Conservation (phyloP, 805 yeast genomes). For the Lipomyces oligophaga region DNA sequence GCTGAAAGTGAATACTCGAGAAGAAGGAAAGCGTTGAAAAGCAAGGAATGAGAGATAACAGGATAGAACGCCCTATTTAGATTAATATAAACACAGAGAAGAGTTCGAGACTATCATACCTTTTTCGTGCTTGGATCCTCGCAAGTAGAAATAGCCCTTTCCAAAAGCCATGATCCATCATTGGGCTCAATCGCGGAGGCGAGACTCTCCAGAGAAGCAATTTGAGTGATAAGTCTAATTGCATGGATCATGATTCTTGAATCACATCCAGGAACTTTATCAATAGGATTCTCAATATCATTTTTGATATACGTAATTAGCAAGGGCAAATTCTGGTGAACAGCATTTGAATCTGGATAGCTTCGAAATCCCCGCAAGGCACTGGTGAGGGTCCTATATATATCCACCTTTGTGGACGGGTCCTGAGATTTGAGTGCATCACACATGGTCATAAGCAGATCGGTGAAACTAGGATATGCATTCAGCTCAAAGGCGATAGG, state of each 20-base stretch:
- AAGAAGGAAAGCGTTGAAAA: conserved; percentile 2
- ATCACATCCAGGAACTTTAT: conserved; percentile 17
- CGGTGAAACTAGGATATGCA: conserved; percentile 18
- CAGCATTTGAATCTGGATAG: conserved; percentile 13
- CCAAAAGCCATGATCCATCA: conserved; percentile 12
- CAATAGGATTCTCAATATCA: conserved; percentile 19
- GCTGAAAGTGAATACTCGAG: conserved; percentile 12
- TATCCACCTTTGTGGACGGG: conserved; percentile 17
- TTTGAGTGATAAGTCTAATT: conserved; percentile 9
- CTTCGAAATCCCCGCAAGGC: conserved; percentile 10
- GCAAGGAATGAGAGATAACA: conserved; percentile 15
- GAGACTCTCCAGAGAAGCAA: conserved; percentile 4
- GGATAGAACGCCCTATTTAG: conserved; percentile 8
- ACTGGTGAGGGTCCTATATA: conserved; percentile 11
- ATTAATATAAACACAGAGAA: background rate
- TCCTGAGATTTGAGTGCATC: conserved; percentile 17
- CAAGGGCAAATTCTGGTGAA: conserved; percentile 1
- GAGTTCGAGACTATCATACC: conserved; percentile 5
- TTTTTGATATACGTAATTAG: conserved; percentile 17
- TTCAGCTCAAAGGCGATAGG: conserved; percentile 8
- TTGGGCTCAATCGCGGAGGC: conserved; percentile 11
- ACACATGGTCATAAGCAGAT: conserved; percentile 19
- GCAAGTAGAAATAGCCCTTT: conserved; percentile 3
- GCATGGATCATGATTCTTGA: conserved; percentile 20
- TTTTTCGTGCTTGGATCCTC: conserved; percentile 12